phyloP scores from a whole-genome alignment of 495 filamentous ascomycete genomes.

The Penicillium arizonense region DNA sequence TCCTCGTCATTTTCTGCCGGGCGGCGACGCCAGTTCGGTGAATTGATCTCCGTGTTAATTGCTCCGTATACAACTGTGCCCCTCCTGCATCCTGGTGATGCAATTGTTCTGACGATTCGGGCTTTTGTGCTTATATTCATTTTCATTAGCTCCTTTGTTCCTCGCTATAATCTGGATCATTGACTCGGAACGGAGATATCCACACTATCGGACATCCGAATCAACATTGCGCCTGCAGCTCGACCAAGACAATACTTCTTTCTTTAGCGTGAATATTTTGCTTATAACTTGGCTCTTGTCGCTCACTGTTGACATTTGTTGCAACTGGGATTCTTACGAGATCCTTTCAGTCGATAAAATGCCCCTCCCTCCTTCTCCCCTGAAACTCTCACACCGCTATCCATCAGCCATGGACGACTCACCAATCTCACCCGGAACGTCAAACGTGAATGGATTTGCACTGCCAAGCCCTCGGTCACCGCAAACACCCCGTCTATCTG shows the following conservation, averaged over 20 bases:
- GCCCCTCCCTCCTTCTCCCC: constrained; percentile 57
- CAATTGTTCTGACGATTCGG: neutral
- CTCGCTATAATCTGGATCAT: neutral
- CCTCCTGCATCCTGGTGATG: neutral
- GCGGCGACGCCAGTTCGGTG: constrained; percentile 3
- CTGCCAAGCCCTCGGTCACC: constrained; percentile 40
- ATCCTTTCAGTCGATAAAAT: constrained; percentile 11
- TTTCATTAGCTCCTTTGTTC: neutral
- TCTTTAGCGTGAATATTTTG: constrained; percentile 3
- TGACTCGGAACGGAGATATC: constrained; percentile 1
- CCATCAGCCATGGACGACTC: constrained; percentile 61
- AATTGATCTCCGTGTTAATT: neutral
- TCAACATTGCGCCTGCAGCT: constrained; percentile 1
- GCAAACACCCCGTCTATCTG: constrained; percentile 50
- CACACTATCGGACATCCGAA: neutral
- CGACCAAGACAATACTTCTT: constrained; percentile 3
- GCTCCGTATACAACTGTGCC: neutral
- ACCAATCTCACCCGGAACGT: constrained; percentile 41
- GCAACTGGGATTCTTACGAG: constrained; percentile 1
- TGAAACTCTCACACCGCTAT: constrained; percentile 60
- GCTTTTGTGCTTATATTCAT: neutral
- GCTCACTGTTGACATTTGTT: neutral
- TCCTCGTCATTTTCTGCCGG: constrained; percentile 12
- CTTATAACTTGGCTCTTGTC: neutral
- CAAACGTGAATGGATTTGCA: constrained; percentile 33